Percentiles rank a stretch among this genome's conserved stretches.
Evolutionary conservation across 2,329 filamentous ascomycete genomes (phyloP).

Genomic region (Colletotrichum magnum): DNA sequence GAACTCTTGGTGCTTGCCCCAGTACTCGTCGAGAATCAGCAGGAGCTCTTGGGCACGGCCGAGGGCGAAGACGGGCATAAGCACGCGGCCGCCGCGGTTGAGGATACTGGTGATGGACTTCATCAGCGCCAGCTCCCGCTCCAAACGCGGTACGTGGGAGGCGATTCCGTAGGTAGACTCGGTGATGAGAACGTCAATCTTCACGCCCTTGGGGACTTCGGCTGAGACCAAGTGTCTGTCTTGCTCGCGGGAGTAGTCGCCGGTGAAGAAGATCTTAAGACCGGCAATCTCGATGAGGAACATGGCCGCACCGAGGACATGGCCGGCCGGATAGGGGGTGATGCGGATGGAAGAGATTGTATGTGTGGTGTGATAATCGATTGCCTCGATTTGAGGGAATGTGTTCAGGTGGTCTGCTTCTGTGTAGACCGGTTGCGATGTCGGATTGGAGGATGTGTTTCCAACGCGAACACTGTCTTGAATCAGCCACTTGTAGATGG

Average conservation of each 20-base stretch:
- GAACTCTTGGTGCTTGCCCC: constrained; percentile 88
- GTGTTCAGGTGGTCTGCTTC: constrained; percentile 96
- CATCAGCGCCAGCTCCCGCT: constrained; percentile 94
- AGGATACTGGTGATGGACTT: constrained; percentile 93
- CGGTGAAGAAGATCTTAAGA: constrained; percentile 96
- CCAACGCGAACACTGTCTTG: constrained; percentile 95
- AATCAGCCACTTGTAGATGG: constrained; percentile 99
- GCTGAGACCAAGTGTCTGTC: constrained; percentile 96
- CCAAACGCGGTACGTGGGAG: constrained; percentile 89
- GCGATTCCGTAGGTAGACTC: constrained; percentile 98
- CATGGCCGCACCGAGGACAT: constrained; percentile 99
- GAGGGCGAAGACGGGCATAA: constrained; percentile 96
- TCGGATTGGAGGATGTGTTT: constrained; percentile 74
- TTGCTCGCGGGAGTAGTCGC: constrained; percentile 96
- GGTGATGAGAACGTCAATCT: constrained; percentile 96
- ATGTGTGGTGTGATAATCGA: constrained; percentile 98
- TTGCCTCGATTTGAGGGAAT: constrained; percentile 94
- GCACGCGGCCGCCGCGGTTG: constrained; percentile 90
- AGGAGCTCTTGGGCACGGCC: constrained; percentile 94
- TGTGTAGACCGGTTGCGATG: constrained; percentile 87
- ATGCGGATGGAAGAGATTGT: constrained; percentile 97
- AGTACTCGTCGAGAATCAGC: constrained; percentile 96
- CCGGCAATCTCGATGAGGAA: constrained; percentile 98
- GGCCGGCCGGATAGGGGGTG: constrained; percentile 95
- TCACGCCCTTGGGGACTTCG: constrained; percentile 88